A percentile compares a stretch with the other conserved stretches of the same genome.
Conservation (phyloP, 2,329 filamentous ascomycete genomes). For the Chalaropsis ovoidea region DNA sequence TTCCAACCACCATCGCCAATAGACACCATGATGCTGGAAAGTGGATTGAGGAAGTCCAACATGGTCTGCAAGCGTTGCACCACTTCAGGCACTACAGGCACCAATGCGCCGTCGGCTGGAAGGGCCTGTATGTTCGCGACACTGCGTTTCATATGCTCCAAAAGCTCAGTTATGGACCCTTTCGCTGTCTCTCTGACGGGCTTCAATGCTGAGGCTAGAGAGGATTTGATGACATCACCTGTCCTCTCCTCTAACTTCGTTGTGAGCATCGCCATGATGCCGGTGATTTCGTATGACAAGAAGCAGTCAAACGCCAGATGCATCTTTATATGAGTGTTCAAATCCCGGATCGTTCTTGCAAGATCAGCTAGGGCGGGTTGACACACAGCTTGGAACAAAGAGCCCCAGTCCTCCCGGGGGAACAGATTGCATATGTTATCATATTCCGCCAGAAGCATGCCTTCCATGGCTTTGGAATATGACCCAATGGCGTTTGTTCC, state of each 20-base stretch:
- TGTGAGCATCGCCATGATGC: slow-evolving; percentile 73
- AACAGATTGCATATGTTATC: slow-evolving; percentile 86
- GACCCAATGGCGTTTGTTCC: slow-evolving; percentile 86
- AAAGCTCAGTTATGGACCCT: slow-evolving; percentile 65
- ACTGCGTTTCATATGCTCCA: slow-evolving; percentile 71
- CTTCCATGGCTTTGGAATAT: slow-evolving; percentile 80
- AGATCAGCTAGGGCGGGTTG: slow-evolving; percentile 70
- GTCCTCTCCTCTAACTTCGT: slow-evolving; percentile 71
- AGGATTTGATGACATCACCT: slow-evolving; percentile 65
- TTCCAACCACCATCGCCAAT: slow-evolving; percentile 90
- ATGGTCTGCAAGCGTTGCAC: slow-evolving; percentile 81
- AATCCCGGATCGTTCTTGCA: slow-evolving; percentile 71
- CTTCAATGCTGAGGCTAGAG: slow-evolving; percentile 74
- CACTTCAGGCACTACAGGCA: slow-evolving; percentile 69
- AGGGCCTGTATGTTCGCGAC: slow-evolving; percentile 56
- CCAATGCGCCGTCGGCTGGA: slow-evolving; percentile 65
- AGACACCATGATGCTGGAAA: slow-evolving; percentile 84
- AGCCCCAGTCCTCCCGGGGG: slow-evolving; percentile 70
- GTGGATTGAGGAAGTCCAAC: slow-evolving; percentile 72
- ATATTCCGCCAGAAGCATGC: slow-evolving; percentile 77
- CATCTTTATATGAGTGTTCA: slow-evolving; percentile 79
- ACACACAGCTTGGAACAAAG: slow-evolving; percentile 69
- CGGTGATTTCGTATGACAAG: slow-evolving; percentile 87
- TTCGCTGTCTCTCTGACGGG: slow-evolving; percentile 90
- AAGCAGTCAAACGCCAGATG: slow-evolving; percentile 88